Evolutionary conservation across 2,329 filamentous ascomycete genomes (phyloP).

Genomic region (Fusarium goolgardi): DNA sequence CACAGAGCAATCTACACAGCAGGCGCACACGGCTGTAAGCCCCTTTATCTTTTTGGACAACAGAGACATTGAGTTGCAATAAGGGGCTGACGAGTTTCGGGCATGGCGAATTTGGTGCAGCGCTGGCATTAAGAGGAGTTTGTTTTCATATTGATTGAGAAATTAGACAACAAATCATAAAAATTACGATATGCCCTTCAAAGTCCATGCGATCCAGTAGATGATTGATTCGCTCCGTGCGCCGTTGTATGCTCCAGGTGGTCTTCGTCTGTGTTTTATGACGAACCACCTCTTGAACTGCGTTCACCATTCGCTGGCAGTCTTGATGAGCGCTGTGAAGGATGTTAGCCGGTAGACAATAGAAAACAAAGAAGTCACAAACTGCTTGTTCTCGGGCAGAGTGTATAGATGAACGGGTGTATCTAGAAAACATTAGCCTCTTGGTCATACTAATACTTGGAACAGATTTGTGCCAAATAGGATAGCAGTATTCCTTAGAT

Average conservation of each 20-base stretch:
- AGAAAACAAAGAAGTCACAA: neutral
- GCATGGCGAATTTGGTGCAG: conserved; percentile 33
- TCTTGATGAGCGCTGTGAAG: conserved; percentile 23
- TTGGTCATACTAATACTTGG: neutral
- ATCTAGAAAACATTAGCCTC: conserved; percentile 45
- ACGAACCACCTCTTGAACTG: conserved; percentile 20
- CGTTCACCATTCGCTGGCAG: conserved; percentile 35
- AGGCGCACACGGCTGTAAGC: conserved; percentile 33
- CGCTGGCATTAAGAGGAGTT: conserved; percentile 36
- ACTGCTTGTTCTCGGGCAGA: conserved; percentile 52
- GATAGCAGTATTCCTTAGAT: neutral
- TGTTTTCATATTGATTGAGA: conserved; percentile 30
- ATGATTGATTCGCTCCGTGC: conserved; percentile 16
- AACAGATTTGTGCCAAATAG: neutral
- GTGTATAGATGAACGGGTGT: conserved; percentile 57
- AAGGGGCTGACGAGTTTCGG: conserved; percentile 16
- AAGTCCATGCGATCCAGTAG: neutral
- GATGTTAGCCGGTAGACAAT: conserved; percentile 8
- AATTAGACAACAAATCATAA: conserved; percentile 39
- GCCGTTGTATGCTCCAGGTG: conserved; percentile 18
- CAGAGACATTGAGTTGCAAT: conserved; percentile 26
- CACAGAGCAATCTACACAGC: conserved; percentile 27
- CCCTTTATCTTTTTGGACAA: conserved; percentile 26
- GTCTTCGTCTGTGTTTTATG: neutral
- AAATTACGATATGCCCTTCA: conserved; percentile 31